These are phyloP conservation scores for Fusarium irregulare DNA, from an alignment of 2,329 filamentous ascomycete species.

Conservation along the genomic window DNA sequence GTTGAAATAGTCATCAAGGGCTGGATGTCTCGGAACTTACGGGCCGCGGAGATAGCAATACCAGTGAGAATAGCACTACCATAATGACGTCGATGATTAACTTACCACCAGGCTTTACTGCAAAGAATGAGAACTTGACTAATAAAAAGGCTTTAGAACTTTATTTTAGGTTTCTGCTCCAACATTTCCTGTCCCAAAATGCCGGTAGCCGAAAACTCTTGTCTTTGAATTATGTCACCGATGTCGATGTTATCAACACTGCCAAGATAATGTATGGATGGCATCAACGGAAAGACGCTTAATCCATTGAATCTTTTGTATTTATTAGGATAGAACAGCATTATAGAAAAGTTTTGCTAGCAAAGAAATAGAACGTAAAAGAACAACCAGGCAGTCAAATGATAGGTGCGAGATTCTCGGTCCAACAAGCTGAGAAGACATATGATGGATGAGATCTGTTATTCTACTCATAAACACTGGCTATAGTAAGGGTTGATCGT, in stretches of 20 bases:
- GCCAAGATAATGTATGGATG: background rate
- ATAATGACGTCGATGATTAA: background rate
- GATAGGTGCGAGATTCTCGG: background rate
- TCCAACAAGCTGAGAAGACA: background rate
- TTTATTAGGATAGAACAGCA: background rate
- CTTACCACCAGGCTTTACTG: background rate
- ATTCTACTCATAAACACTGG: constrained; percentile 29
- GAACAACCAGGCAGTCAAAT: background rate
- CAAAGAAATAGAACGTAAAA: background rate
- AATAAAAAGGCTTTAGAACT: background rate
- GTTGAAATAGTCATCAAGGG: background rate
- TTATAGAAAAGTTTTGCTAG: background rate
- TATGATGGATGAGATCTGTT: fast-evolving
- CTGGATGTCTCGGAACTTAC: background rate
- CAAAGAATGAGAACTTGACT: background rate
- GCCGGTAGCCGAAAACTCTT: background rate
- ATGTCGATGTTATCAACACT: background rate
- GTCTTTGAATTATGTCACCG: background rate
- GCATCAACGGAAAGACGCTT: background rate
- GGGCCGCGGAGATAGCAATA: background rate
- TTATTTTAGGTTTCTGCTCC: background rate
- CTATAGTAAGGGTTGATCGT: too few species aligned
- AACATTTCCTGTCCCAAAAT: background rate
- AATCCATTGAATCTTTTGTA: background rate
- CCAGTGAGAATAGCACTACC: background rate